phyloP scores from a whole-genome alignment of 805 yeast genomes.

The Millerago galiae region DNA sequence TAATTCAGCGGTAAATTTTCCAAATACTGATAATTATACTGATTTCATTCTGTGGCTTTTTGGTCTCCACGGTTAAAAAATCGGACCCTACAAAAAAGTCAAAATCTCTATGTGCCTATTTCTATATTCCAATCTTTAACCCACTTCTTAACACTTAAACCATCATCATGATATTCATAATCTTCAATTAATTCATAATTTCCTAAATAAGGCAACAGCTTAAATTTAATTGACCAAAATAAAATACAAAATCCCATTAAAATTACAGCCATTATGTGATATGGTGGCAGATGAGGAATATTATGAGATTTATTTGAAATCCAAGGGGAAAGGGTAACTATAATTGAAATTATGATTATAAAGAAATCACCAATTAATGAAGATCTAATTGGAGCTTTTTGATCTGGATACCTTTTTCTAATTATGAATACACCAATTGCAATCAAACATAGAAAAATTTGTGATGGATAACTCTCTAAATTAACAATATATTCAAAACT shows the following conservation, averaged over 20 bases:
- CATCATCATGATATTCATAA: slow-evolving; percentile 44
- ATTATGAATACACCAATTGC: slow-evolving; percentile 54
- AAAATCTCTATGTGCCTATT: not conserved
- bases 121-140: slow-evolving; percentile 23
- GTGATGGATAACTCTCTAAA: slow-evolving; percentile 41
- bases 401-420: slow-evolving; percentile 41
- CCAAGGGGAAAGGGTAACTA: slow-evolving; percentile 45
- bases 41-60: too few relatives aligned
- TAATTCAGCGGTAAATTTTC: too few relatives aligned
- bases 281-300: slow-evolving; percentile 24
- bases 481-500: slow-evolving; percentile 37
- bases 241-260: slow-evolving; percentile 37
- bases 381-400: slow-evolving; percentile 47
- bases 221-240: slow-evolving; percentile 53
- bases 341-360: slow-evolving; percentile 38
- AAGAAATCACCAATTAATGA: slow-evolving; percentile 40
- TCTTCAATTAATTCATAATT: slow-evolving; percentile 40
- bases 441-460: slow-evolving; percentile 42
- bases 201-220: slow-evolving; percentile 38
- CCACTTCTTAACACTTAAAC: slow-evolving; percentile 55
- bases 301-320: slow-evolving; percentile 22
- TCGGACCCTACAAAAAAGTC: not conserved
- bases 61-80: too few relatives aligned
- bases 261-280: slow-evolving; percentile 35
- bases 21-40: too few relatives aligned